Conservation (phyloP, 176 grass and related monocot species). For the Musa troglodytarum region DNA sequence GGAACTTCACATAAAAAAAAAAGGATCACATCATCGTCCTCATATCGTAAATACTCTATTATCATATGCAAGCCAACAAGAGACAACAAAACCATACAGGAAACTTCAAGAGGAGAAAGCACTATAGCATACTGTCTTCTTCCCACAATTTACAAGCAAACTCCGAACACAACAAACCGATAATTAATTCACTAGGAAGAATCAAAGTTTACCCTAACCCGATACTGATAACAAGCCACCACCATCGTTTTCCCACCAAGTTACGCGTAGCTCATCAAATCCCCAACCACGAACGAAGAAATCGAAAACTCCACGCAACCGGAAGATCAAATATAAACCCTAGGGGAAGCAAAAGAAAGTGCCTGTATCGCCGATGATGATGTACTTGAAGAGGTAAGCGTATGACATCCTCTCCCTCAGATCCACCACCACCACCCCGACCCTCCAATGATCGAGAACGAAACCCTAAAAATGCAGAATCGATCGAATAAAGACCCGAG, state of each 20-base stretch:
- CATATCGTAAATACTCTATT: not conserved
- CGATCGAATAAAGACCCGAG: not conserved
- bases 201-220: not conserved
- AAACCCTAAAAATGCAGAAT: not conserved
- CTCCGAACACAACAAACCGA: not conserved
- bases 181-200: not conserved
- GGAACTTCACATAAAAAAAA: not conserved
- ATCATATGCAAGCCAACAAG: not conserved
- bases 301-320: not conserved
- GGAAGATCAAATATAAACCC: not conserved
- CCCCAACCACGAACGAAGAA: not conserved
- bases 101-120: not conserved
- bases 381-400: conserved; percentile 99
- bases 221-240: not conserved
- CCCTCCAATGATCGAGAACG: not conserved
- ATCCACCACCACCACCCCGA: not conserved
- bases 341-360: not conserved
- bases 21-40: not conserved
- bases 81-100: not conserved
- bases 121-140: not conserved
- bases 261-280: not conserved
- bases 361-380: conserved; percentile 99
- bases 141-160: not conserved
- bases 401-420: conserved; percentile 51
- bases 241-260: not conserved